Conservation (phyloP, 164 flowering plant genomes). For the Tetracentron sinense region DNA sequence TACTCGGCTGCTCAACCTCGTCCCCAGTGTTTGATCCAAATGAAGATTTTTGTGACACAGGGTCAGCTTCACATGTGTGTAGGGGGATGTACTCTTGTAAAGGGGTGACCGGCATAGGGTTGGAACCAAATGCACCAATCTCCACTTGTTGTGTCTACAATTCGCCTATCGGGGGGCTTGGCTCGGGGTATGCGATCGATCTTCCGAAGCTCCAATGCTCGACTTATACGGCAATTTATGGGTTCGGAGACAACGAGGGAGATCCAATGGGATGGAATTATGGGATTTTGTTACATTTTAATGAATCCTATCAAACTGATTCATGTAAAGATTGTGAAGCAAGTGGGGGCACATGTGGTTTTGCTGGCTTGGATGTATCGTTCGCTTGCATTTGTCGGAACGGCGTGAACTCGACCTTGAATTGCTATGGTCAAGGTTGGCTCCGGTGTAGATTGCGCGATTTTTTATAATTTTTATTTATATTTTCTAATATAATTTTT, state of each 20-base stretch:
- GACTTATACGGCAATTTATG: slow-evolving; percentile 48
- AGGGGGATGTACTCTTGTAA: slow-evolving; percentile 58
- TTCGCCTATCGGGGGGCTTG: slow-evolving; percentile 24
- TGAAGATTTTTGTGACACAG: slow-evolving; percentile 40
- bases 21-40: slow-evolving; percentile 51
- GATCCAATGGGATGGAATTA: slow-evolving; percentile 55
- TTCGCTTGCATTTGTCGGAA: slow-evolving; percentile 51
- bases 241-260: slow-evolving; percentile 46
- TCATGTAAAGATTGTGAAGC: slow-evolving; percentile 45
- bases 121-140: slow-evolving; percentile 40
- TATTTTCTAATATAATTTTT: neutral
- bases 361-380: slow-evolving; percentile 25
- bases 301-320: slow-evolving; percentile 27
- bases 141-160: slow-evolving; percentile 63
- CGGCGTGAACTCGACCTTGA: slow-evolving; percentile 46
- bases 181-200: slow-evolving; percentile 37
- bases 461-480: no score
- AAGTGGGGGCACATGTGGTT: slow-evolving; percentile 60
- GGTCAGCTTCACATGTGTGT: slow-evolving; percentile 45
- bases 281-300: slow-evolving; percentile 48
- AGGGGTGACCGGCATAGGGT: slow-evolving; percentile 52
- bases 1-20: slow-evolving; percentile 60
- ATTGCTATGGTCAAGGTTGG: slow-evolving; percentile 57
- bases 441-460: neutral
- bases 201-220: slow-evolving; percentile 72